These are phyloP conservation scores for Auriscalpium microsporum DNA, from an alignment of 768 basidiomycete genomes.

Conservation along the genomic window DNA sequence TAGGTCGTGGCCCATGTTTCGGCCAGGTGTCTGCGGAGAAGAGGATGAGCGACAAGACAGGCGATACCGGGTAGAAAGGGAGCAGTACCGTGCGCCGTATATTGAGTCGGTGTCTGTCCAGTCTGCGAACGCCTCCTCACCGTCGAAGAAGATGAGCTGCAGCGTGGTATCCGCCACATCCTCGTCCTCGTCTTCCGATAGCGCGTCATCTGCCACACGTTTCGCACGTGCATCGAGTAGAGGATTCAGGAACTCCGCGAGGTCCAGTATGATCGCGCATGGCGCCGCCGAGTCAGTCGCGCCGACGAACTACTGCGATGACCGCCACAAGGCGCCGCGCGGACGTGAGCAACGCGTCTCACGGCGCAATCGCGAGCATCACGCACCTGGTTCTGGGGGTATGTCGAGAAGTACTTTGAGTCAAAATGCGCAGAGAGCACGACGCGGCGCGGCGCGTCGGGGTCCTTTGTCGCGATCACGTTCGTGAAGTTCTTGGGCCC, in stretches of 20 bases:
- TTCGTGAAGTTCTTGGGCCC: slow-evolving; percentile 79
- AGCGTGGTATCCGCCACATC: slow-evolving; percentile 78
- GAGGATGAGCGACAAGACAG: neutral
- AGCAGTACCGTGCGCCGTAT: slow-evolving; percentile 84
- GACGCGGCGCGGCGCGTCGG: slow-evolving; percentile 69
- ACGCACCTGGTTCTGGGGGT: slow-evolving; percentile 67
- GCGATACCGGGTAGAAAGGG: neutral
- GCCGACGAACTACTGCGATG: slow-evolving; percentile 70
- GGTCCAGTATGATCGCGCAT: slow-evolving; percentile 88
- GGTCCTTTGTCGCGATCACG: slow-evolving; percentile 91
- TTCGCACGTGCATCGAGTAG: slow-evolving; percentile 55
- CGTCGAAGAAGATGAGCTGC: slow-evolving; percentile 93
- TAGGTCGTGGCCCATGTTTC: slow-evolving; percentile 73
- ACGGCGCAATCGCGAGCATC: neutral
- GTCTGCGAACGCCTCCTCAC: slow-evolving; percentile 88
- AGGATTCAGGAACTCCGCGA: slow-evolving; percentile 76
- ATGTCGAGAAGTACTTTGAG: slow-evolving; percentile 74
- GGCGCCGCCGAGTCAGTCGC: slow-evolving; percentile 96
- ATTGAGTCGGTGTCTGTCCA: slow-evolving; percentile 90
- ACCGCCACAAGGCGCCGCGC: no score
- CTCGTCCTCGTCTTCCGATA: slow-evolving; percentile 60
- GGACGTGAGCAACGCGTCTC: no score
- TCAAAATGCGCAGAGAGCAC: slow-evolving; percentile 92
- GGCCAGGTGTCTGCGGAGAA: slow-evolving; percentile 66
- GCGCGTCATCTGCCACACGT: slow-evolving; percentile 39